Percentiles rank a stretch among this genome's conserved stretches.
Conservation (phyloP, 495 filamentous ascomycete species). For the Aspergillus mulundensis region DNA sequence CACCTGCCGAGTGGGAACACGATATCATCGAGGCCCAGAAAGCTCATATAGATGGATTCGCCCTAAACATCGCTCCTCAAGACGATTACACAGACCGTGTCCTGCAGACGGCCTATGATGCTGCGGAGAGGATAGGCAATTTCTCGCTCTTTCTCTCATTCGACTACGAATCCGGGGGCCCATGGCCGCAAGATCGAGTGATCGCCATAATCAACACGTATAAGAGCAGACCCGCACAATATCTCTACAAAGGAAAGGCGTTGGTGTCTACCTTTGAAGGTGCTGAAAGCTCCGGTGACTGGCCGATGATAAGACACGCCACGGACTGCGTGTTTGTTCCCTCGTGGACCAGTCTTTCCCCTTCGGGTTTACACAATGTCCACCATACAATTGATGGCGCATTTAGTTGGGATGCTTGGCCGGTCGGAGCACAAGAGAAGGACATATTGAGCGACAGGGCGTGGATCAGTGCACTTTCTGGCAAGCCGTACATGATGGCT, state of each 20-base stretch:
- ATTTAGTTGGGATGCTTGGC: constrained; percentile 75
- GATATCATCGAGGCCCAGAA: constrained; percentile 59
- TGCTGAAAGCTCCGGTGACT: constrained; percentile 50
- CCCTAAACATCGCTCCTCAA: constrained; percentile 58
- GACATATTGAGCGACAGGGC: constrained; percentile 47
- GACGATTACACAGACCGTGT: constrained; percentile 49
- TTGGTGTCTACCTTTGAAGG: constrained; percentile 76
- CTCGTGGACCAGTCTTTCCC: constrained; percentile 58
- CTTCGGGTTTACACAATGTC: constrained; percentile 41
- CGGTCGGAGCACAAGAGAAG: constrained; percentile 53
- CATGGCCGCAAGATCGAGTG: constrained; percentile 55
- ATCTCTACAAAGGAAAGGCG: constrained; percentile 50
- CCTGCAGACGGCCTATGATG: constrained; percentile 50
- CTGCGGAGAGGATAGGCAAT: constrained; percentile 45
- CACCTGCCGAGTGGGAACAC: constrained; percentile 48
- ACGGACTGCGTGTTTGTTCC: constrained; percentile 56
- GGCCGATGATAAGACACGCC: constrained; percentile 50
- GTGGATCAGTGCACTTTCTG: constrained; percentile 46
- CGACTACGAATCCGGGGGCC: constrained; percentile 54
- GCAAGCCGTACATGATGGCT: constrained; percentile 75
- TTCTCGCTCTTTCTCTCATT: constrained; percentile 71
- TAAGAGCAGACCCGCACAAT: constrained; percentile 48
- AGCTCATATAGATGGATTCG: constrained; percentile 69
- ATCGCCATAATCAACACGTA: constrained; percentile 55
- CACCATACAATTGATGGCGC: constrained; percentile 55